Base-by-base conservation (phyloP, 352 stramenopile species). In the Thraustochytrium sp. region DNA sequence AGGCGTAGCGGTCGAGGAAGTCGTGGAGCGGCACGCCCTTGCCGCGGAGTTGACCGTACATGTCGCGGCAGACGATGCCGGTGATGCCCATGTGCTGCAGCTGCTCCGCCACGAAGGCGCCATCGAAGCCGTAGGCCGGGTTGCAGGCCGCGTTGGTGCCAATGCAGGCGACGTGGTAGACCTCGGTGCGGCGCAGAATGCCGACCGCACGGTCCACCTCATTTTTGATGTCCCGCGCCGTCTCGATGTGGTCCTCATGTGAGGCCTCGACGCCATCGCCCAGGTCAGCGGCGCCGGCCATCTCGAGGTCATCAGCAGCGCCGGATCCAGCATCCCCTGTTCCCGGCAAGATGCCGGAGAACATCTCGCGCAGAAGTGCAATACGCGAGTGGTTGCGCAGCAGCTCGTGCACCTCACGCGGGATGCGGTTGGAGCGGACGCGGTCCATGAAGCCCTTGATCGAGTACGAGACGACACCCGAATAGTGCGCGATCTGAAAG, bases 401-500 rank as follows among this genome's bases (percentile, higher is more conserved):
- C 5, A 80, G 68, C 9, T 64, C 36, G n/a, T 55, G 36, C 21
- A 80, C 44, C 21, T 80, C 34, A 21, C 31, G 29, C 53, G 68
- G 68, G 26, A 80, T 80, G 23, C 23, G 31, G 38, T 80, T 80
- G 51, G 68, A 46, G 31, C 44, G 42, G 26, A 46, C 38, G 23
- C 68, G 48, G 34, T 80, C 68, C 13, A 80, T 9, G 49, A 80
- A 68, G 34, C 68, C 68, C 34, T 64, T 26, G 37, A 80, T 46
- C 18, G 48, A 34, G 38, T 80, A 80, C 13, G 53, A 49, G 37
- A 80, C 46, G 37, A 46, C 36, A 18, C 68, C 68, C 5, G 18
- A 29, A 9, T 63, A 80, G 31, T 80, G 68, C 13, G 13, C 21
- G 34, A 80, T 75, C 13, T 46, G 9, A 11, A 80, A 80, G 49